Evolutionary conservation across 179 eudicot species (phyloP).

Genomic region (Silene vulgaris): DNA sequence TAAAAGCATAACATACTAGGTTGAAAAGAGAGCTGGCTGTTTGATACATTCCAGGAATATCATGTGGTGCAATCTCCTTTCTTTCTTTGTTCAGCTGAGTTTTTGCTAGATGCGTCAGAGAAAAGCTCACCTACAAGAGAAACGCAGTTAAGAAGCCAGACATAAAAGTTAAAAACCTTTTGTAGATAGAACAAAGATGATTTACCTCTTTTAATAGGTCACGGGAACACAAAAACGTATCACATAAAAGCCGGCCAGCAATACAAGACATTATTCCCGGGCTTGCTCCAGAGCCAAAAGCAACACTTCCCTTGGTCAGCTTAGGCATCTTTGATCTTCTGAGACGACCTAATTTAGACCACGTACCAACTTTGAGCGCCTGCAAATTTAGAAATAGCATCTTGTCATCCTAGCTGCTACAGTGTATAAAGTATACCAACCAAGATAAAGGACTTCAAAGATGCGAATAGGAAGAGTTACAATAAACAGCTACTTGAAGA

Average conservation of each 20-base stretch:
- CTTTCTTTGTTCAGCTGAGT: slow-evolving; percentile 85
- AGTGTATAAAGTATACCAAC: neutral
- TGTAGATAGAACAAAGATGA: neutral
- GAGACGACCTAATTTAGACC: slow-evolving; percentile 97
- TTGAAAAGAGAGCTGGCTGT: slow-evolving; percentile 63
- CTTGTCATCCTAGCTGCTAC: slow-evolving; percentile 11
- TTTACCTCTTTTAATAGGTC: slow-evolving; percentile 91
- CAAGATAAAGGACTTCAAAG: neutral
- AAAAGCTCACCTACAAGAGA: slow-evolving; percentile 82
- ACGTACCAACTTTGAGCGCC: slow-evolving; percentile 72
- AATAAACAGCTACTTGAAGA: neutral
- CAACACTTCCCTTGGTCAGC: slow-evolving; percentile 57
- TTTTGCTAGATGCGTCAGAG: slow-evolving; percentile 85
- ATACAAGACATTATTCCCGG: slow-evolving; percentile 87
- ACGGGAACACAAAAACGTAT: slow-evolving; percentile 83
- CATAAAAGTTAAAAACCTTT: slow-evolving; percentile 9
- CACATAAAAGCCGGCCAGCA: slow-evolving; percentile 94
- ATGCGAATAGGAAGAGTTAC: neutral
- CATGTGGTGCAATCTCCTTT: slow-evolving; percentile 85
- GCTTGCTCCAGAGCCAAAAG: slow-evolving; percentile 94
- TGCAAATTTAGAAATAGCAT: slow-evolving; percentile 32
- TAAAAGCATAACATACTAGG: slow-evolving; percentile 53
- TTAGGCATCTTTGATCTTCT: slow-evolving; percentile 82
- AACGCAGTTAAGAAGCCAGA: slow-evolving; percentile 19
- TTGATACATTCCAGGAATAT: slow-evolving; percentile 65